Base-by-base conservation (phyloP, 257 asterid genomes). In the Capsicum pubescens region DNA sequence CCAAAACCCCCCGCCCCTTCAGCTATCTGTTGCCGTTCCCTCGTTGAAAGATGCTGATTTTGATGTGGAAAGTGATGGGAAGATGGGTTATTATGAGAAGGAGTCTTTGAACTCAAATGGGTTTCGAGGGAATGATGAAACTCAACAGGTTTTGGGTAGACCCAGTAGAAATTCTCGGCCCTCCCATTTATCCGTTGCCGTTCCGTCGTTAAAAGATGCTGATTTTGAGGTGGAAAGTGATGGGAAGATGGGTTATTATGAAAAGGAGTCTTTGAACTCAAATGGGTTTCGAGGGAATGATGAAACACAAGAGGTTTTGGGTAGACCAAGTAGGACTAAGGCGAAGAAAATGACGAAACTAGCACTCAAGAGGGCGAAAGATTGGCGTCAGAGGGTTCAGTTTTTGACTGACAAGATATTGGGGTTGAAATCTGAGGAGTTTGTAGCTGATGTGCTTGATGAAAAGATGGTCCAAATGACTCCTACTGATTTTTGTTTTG, bases 381-480 rank as follows among this genome's bases (percentile, higher is more conserved):
- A 93, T 68, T 96, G 99, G 99, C 89, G 97, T 56, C 84, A 88
- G 78, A 92, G 99, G 89, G 98, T 96, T 50, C 94, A 91, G 80
- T 87, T 89, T 82, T 87, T 96, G 90, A 93, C 97, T 32, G 95
- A 93, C 67, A 88, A 56, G 90, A 96, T 96, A 60, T 88, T 94
- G 89, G 93, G 72, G 87, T 81, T 96, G 93, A 92, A 90, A 80
- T 81, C 97, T 2, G 97, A 88, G 82, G 97, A 89, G 81, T 93
- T 92, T 84, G 99, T 94, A 71, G 99, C 98, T 39, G 99, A 96
- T 88, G 97, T 94, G 81, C 87, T 96, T 88, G 99, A 96, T 87
- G 84, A 93, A 87, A 96, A 92, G 92, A 83, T 92, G 94, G 98
- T 93, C 85, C 99, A 96, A 82, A 96, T 94, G 99, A 96, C 98